These are phyloP conservation scores for Quercus parvula DNA, from an alignment of 306 rosid species.

Conservation along the genomic window DNA sequence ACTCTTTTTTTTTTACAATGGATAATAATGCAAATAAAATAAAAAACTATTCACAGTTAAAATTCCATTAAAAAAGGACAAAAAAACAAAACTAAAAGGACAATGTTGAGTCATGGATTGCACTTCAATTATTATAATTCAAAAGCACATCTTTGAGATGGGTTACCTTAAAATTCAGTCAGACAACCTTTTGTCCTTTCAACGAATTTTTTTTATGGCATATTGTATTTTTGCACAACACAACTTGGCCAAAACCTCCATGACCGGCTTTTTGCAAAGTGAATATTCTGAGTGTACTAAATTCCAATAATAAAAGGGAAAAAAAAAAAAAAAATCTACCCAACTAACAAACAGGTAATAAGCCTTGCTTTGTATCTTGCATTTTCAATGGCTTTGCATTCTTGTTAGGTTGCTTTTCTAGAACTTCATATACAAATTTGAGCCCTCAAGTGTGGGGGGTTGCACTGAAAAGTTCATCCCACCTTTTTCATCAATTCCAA, in stretches of 20 bases:
- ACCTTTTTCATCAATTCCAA: too few species aligned
- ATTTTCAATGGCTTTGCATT: constrained; percentile 25
- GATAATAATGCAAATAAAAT: too few species aligned
- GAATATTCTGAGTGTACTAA: constrained; percentile 4
- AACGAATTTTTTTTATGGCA: constrained; percentile 89
- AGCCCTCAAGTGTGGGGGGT: too few species aligned
- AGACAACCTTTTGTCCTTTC: constrained; percentile 78
- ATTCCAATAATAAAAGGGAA: neutral
- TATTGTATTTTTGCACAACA: constrained; percentile 90
- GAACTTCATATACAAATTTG: too few species aligned
- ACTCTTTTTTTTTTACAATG: neutral
- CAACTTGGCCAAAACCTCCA: constrained; percentile 96
- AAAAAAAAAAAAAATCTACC: neutral
- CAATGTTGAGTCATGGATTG: neutral
- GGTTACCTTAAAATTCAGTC: constrained; percentile 83
- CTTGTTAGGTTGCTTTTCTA: neutral
- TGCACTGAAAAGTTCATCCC: too few species aligned
- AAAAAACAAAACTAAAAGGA: neutral
- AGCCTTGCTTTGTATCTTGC: constrained; percentile 41
- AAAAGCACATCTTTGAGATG: neutral
- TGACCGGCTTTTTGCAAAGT: constrained; percentile 54
- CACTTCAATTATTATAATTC: neutral
- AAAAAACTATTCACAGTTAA: too few species aligned
- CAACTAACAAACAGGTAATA: constrained; percentile 1
- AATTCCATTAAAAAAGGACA: neutral